A percentile compares a stretch with the other conserved stretches of the same genome.
Evolutionary conservation across 768 basidiomycete species (phyloP).

Genomic region (Stropharia rugosoannulata): DNA sequence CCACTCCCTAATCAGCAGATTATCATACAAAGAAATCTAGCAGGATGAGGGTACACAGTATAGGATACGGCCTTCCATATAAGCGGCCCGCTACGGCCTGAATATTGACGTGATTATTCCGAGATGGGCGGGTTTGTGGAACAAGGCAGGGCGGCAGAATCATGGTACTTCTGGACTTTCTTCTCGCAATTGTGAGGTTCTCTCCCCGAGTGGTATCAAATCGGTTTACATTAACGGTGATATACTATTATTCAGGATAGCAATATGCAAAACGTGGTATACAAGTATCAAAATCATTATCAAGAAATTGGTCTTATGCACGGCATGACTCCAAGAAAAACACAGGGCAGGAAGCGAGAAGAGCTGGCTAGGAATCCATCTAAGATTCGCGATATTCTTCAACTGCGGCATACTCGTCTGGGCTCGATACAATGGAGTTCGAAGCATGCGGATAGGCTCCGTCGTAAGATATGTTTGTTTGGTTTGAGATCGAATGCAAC

Average conservation of each 20-base stretch:
- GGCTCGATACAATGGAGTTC: conserved; percentile 36
- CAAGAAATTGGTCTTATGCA: conserved; percentile 3
- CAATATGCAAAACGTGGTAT: too few species aligned
- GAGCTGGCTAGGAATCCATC: conserved; percentile 1
- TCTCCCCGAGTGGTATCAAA: conserved; percentile 9
- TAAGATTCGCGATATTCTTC: conserved; percentile 43
- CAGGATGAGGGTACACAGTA: conserved; percentile 4
- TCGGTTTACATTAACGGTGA: neutral
- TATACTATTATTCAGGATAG: neutral
- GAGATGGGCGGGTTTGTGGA: conserved; percentile 21
- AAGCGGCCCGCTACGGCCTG: conserved; percentile 5
- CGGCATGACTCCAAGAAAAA: conserved; percentile 21
- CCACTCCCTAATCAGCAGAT: conserved; percentile 5
- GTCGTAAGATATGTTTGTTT: conserved; percentile 29
- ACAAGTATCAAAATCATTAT: neutral
- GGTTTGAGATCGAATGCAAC: conserved; percentile 31
- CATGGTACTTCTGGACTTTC: conserved; percentile 3
- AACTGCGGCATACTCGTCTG: conserved; percentile 42
- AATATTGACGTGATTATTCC: conserved; percentile 19
- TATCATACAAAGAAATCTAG: conserved; percentile 5
- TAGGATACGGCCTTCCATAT: neutral
- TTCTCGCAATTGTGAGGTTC: conserved; percentile 8
- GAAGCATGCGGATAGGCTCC: conserved; percentile 28
- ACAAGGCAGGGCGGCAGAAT: conserved; percentile 9
- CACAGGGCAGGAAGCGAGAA: neutral